phyloP scores from a whole-genome alignment of 495 filamentous ascomycete species.

The Sordaria brevicollis region DNA sequence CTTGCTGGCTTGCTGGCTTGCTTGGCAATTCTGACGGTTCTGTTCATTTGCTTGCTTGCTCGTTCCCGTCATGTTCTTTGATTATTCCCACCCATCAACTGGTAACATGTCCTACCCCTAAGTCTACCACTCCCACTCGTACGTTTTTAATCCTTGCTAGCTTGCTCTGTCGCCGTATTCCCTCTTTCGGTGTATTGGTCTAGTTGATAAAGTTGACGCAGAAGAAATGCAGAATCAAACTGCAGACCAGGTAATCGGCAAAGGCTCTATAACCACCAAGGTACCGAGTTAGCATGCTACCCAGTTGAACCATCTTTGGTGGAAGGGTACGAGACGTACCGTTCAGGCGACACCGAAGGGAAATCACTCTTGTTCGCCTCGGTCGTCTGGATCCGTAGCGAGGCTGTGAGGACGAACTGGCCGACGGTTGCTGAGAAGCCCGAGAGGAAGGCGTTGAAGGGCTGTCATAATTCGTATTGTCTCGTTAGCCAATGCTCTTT shows the following conservation, averaged over 20 bases:
- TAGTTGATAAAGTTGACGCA: constrained; percentile 99
- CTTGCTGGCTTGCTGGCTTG: neutral
- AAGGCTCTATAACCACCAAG: constrained; percentile 62
- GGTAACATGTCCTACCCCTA: neutral
- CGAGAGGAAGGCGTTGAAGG: constrained; percentile 95
- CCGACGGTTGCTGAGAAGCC: constrained; percentile 93
- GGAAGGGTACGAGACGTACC: constrained; percentile 32
- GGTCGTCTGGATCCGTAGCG: constrained; percentile 85
- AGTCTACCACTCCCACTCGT: neutral
- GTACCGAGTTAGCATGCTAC: constrained; percentile 2
- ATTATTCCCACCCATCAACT: neutral
- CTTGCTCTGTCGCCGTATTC: neutral
- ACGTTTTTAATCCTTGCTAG: neutral
- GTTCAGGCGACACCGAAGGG: constrained; percentile 55
- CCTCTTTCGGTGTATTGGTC: too few species aligned
- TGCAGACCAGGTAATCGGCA: constrained; percentile 92
- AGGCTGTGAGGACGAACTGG: constrained; percentile 79
- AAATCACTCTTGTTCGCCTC: constrained; percentile 64
- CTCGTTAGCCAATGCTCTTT: neutral
- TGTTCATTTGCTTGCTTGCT: neutral
- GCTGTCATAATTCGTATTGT: constrained; percentile 48
- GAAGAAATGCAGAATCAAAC: constrained; percentile 94
- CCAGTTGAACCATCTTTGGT: neutral
- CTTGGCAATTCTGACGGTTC: neutral
- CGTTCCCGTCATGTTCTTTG: neutral